phyloP scores from a whole-genome alignment of 352 stramenopile species.

The Globisporangium orthogonon region DNA sequence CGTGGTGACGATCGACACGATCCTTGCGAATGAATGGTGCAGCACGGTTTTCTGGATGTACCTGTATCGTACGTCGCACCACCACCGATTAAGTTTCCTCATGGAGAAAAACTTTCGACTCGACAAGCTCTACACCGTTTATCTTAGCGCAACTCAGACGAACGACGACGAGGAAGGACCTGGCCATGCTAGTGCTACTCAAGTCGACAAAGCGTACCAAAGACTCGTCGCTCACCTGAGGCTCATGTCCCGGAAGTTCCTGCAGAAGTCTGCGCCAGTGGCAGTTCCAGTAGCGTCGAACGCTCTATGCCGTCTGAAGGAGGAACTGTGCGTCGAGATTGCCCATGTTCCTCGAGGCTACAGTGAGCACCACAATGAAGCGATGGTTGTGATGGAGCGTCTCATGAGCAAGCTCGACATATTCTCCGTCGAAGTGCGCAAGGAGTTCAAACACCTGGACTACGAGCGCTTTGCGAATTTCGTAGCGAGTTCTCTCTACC shows the following conservation, averaged over 20 bases:
- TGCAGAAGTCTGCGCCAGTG: constrained; percentile 15
- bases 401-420: constrained; percentile 29
- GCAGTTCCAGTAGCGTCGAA: constrained; percentile 16
- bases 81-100: constrained; percentile 53
- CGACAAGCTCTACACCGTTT: constrained; percentile 20
- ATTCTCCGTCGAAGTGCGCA: constrained; percentile 24
- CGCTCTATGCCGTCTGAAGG: constrained; percentile 20
- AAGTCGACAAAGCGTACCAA: background rate
- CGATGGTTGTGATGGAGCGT: constrained; percentile 5
- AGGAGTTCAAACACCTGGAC: constrained; percentile 42
- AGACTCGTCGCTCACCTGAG: constrained; percentile 14
- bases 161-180: background rate
- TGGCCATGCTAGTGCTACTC: background rate
- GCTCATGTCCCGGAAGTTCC: constrained; percentile 21
- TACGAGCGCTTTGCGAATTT: constrained; percentile 46
- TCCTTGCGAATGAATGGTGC: constrained; percentile 59
- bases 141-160: constrained; percentile 9
- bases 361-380: constrained; percentile 6
- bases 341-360: constrained; percentile 3
- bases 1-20: constrained; percentile 37
- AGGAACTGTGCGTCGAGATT: constrained; percentile 20
- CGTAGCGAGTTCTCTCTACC: constrained; percentile 34
- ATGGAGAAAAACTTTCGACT: constrained; percentile 50
- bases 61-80: constrained; percentile 48
- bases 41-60: constrained; percentile 71